Evolutionary conservation across 179 eudicot genomes (phyloP), one percentile per base, ranked within the genome.

Genomic region (Beta macrorhiza): DNA sequence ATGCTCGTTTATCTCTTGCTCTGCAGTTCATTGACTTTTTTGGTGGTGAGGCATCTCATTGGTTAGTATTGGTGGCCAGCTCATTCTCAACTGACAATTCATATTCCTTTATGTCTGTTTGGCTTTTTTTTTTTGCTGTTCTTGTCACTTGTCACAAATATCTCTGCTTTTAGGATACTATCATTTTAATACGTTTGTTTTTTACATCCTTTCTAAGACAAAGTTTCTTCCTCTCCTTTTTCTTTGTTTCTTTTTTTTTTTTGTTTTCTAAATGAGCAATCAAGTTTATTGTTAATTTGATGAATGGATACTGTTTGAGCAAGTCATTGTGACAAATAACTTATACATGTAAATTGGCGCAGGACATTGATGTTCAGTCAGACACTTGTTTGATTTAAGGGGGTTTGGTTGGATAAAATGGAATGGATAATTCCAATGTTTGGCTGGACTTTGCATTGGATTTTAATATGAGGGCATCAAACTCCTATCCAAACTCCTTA

Each of bases 21-120:
- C 84, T 86, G 89, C 97, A 90, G 82, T 94, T 94, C 83, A 86
- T 94, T 72, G 98, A 97, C 80, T 97, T 97, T 87, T 93, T 83
- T 89, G 97, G 96, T 57, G 99, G 97, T 75, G 83, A 89, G 87
- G 77, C 89, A 72, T 77, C 92, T 67, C 91, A 90, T 53, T 87
- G 99, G 99, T 96, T 81, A 86, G 97, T 87, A 79, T 82, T 77
- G 51, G 11, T 37, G n/a, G 52, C 51, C 79, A 75, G 72, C 56
- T 47, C 59, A 63, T 82, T 71, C 53, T 67, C 29, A 71, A 4
- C 22, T 47, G 59, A 51, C 58, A 37, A 67, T 64, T 67, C 57
- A 29, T n/a, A 64, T 49, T 17, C 5, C 37, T 45, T 59, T 61
- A 55, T 71, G 56, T 73, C 47, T 6, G 52, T 37, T 67, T 67